These are phyloP conservation scores for Cornus kousa DNA, from an alignment of 148 eudicot species.

Conservation along the genomic window DNA sequence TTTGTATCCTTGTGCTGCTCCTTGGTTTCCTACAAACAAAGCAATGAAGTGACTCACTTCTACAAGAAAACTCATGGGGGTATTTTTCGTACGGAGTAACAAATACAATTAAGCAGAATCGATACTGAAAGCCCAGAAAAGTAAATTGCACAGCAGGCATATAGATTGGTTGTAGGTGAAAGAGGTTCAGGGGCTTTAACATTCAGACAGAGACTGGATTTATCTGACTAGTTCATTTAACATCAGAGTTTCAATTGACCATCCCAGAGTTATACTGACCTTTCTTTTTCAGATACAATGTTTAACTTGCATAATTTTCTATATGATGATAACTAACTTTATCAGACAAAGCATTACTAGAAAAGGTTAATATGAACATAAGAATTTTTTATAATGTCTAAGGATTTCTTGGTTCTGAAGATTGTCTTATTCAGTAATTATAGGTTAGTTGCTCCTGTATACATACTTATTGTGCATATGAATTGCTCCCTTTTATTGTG, in stretches of 20 bases:
- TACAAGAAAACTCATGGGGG: not conserved
- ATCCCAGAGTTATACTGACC: not conserved
- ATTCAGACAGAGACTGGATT: not conserved
- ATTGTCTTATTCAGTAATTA: too few relatives aligned
- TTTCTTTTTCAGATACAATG: not conserved
- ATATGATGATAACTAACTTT: too few relatives aligned
- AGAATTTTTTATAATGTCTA: too few relatives aligned
- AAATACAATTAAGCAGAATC: slow-evolving; percentile 1
- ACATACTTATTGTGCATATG: too few relatives aligned
- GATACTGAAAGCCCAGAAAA: not conserved
- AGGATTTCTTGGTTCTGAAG: too few relatives aligned
- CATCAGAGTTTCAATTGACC: not conserved
- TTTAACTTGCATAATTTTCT: not conserved
- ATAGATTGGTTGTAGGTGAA: not conserved
- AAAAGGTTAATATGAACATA: too few relatives aligned
- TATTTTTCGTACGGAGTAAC: not conserved
- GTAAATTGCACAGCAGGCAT: not conserved
- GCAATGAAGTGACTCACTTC: slow-evolving; percentile 7
- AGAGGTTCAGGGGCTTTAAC: not conserved
- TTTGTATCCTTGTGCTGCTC: slow-evolving; percentile 95
- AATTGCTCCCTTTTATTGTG: too few relatives aligned
- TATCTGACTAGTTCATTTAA: not conserved
- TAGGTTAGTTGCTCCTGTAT: too few relatives aligned
- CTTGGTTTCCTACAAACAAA: slow-evolving; percentile 63
- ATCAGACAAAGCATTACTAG: not conserved